These are phyloP conservation scores for Cercospora sp. DNA, from an alignment of 2,329 filamentous ascomycete species.

Conservation along the genomic window DNA sequence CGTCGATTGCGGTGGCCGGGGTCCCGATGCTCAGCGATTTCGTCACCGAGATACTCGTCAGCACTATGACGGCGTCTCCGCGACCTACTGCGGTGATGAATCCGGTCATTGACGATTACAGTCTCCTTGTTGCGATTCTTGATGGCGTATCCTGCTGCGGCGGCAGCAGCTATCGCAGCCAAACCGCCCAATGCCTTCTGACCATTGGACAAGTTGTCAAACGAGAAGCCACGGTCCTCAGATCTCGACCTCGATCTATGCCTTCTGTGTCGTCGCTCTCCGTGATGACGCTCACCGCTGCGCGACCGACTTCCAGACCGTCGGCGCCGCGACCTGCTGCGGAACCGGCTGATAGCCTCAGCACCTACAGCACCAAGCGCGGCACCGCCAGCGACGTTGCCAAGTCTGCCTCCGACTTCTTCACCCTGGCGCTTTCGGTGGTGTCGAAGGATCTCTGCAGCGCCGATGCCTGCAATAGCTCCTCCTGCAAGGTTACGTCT, in stretches of 20 bases:
- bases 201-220: constrained; percentile 42
- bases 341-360: constrained; percentile 56
- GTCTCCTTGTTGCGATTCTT: constrained; percentile 53
- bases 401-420: constrained; percentile 53
- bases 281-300: constrained; percentile 25
- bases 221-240: constrained; percentile 35
- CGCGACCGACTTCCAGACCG: constrained; percentile 24
- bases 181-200: constrained; percentile 57
- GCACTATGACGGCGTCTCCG: constrained; percentile 46
- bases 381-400: constrained; percentile 60
- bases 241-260: constrained; percentile 39
- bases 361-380: constrained; percentile 63
- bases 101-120: constrained; percentile 45
- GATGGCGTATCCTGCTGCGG: constrained; percentile 57
- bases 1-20: constrained; percentile 58
- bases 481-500: constrained; percentile 63
- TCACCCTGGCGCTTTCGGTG: constrained; percentile 59
- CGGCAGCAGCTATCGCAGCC: constrained; percentile 61
- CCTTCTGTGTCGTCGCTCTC: constrained; percentile 32
- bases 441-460: constrained; percentile 60
- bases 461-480: constrained; percentile 60
- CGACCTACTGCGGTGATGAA: constrained; percentile 46
- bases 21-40: constrained; percentile 34
- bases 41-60: constrained; percentile 34
- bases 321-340: constrained; percentile 41